phyloP scores from a whole-genome alignment of 441 rosid species.

The Pelargonium citronellum region DNA sequence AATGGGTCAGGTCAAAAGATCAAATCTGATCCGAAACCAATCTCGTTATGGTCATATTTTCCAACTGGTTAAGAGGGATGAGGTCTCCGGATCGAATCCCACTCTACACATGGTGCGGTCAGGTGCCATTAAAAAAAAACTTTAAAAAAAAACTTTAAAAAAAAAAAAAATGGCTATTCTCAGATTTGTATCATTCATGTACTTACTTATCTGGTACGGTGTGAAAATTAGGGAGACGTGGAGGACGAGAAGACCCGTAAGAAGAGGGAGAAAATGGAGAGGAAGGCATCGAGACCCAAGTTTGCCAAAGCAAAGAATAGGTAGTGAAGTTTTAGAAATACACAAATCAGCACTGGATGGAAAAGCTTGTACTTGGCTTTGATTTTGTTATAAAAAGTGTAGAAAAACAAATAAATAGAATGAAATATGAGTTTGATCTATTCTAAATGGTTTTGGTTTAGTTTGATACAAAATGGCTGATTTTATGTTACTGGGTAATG shows the following conservation, averaged over 20 bases:
- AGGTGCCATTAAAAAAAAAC: too few species aligned
- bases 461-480: too few species aligned
- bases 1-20: neutral
- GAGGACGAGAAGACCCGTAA: slow-evolving; percentile 63
- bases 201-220: neutral
- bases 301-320: slow-evolving; percentile 44
- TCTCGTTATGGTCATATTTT: neutral
- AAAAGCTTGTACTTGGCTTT: neutral
- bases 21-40: neutral
- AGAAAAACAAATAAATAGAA: neutral
- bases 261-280: slow-evolving; percentile 67
- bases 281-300: slow-evolving; percentile 48
- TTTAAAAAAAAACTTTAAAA: too few species aligned
- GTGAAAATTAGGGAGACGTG: slow-evolving; percentile 32
- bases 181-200: neutral
- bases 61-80: too few species aligned
- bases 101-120: too few species aligned
- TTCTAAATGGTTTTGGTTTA: too few species aligned
- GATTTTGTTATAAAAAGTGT: neutral
- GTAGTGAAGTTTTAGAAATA: slow-evolving; percentile 16
- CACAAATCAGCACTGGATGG: neutral
- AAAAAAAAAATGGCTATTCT: too few species aligned
- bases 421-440: neutral
- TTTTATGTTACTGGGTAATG: too few species aligned
- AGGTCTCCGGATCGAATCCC: too few species aligned